A percentile compares a stretch with the other conserved stretches of the same genome.
Evolutionary conservation across 176 grass and related monocot species (phyloP).

Genomic region (Hordeum vulgare): DNA sequence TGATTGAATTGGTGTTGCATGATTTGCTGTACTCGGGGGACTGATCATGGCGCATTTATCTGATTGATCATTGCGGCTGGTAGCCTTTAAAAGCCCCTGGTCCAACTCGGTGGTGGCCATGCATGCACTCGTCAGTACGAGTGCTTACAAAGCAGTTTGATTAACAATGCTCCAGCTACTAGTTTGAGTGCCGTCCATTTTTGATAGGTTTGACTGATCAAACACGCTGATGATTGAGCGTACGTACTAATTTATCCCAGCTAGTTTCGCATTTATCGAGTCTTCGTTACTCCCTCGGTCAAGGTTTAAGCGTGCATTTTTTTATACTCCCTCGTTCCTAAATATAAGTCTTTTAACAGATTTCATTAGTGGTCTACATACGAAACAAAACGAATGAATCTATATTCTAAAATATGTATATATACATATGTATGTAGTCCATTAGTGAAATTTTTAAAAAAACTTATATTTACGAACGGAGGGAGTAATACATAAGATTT

Average conservation of each 20-base stretch:
- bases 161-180: not conserved
- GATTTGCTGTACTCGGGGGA: not conserved
- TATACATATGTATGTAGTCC: too few relatives aligned
- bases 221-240: not conserved
- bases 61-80: not conserved
- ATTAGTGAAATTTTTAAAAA: too few relatives aligned
- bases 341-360: too few relatives aligned
- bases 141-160: not conserved
- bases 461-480: too few relatives aligned
- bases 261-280: not conserved
- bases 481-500: too few relatives aligned
- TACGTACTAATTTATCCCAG: not conserved
- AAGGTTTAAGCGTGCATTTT: too few relatives aligned
- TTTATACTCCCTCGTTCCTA: too few relatives aligned
- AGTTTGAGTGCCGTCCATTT: not conserved
- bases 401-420: too few relatives aligned
- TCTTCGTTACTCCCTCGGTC: too few relatives aligned
- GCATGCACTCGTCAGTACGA: not conserved
- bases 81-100: not conserved
- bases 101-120: constrained; percentile 12
- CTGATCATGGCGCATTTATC: constrained; percentile 5
- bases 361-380: too few relatives aligned
- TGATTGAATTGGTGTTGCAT: not conserved
- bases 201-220: not conserved
- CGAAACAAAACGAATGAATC: too few relatives aligned